A percentile compares a stretch with the other conserved stretches of the same genome.
These are phyloP conservation scores for Candida koratica DNA, from an alignment of 805 yeast genomes.

Conservation along the genomic window DNA sequence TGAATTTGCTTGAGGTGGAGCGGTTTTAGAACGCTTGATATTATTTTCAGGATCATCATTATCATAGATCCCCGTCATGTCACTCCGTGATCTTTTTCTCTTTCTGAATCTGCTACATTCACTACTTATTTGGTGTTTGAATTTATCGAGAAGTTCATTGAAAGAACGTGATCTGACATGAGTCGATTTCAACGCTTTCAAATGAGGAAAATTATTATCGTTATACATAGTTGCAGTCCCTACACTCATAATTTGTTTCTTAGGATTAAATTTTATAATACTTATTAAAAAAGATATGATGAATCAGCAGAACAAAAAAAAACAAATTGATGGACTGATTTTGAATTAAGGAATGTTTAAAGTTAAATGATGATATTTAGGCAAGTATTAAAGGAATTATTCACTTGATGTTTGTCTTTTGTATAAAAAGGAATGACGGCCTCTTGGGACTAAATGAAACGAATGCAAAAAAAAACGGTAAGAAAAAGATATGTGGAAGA, in stretches of 20 bases:
- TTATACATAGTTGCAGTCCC: constrained; percentile 27
- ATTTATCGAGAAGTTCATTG: constrained; percentile 28
- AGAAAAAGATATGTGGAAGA: background rate
- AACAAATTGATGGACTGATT: background rate
- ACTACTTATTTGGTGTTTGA: constrained; percentile 20
- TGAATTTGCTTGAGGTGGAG: constrained; percentile 42
- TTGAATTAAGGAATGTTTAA: background rate
- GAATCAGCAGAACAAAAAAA: constrained; percentile 5
- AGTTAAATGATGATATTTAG: background rate
- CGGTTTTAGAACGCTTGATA: constrained; percentile 41
- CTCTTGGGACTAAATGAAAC: background rate
- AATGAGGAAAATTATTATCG: constrained; percentile 28
- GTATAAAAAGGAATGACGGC: constrained; percentile 2
- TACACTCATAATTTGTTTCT: constrained; percentile 27
- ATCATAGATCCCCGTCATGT: constrained; percentile 11
- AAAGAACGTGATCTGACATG: constrained; percentile 34
- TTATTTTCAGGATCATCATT: constrained; percentile 12
- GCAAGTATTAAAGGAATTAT: constrained; percentile 5
- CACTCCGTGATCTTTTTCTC: constrained; percentile 30
- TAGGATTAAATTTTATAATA: too few species aligned
- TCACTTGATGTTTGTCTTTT: background rate
- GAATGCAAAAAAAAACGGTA: constrained; percentile 1
- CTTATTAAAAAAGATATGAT: constrained; percentile 5
- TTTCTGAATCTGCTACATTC: constrained; percentile 12
- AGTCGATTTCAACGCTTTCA: constrained; percentile 17